phyloP scores from a whole-genome alignment of 345 rosid genomes.

The Gossypium ekmanianum region DNA sequence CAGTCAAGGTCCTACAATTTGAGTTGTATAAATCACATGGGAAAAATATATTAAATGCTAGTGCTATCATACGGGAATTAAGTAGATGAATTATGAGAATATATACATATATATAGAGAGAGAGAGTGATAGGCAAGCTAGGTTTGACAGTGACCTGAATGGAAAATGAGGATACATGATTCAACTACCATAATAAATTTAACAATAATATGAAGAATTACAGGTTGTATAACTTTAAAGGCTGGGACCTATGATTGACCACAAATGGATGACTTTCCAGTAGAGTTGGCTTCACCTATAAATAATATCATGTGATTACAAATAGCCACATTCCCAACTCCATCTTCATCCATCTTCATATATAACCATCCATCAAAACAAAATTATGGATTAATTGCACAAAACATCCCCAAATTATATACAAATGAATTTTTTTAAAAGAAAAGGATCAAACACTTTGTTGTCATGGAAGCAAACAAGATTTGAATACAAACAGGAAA shows the following conservation, averaged over 20 bases:
- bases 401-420: too few species aligned
- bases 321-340: neutral
- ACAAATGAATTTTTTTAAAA: neutral
- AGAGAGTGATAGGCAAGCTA: neutral
- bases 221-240: neutral
- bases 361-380: too few species aligned
- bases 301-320: neutral
- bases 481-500: neutral
- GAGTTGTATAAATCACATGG: too few species aligned
- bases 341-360: neutral
- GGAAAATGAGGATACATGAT: neutral
- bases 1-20: too few species aligned
- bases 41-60: neutral
- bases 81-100: too few species aligned
- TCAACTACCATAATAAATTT: neutral
- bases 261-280: neutral
- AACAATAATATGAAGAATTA: neutral
- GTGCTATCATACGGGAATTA: neutral
- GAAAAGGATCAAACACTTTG: neutral
- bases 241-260: neutral
- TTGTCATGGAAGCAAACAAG: neutral
- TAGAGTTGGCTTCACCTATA: neutral
- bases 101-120: too few species aligned
- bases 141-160: neutral
- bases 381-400: too few species aligned